Base-by-base conservation (phyloP, 2,329 filamentous ascomycete genomes). In the Hypoxylon sp. region DNA sequence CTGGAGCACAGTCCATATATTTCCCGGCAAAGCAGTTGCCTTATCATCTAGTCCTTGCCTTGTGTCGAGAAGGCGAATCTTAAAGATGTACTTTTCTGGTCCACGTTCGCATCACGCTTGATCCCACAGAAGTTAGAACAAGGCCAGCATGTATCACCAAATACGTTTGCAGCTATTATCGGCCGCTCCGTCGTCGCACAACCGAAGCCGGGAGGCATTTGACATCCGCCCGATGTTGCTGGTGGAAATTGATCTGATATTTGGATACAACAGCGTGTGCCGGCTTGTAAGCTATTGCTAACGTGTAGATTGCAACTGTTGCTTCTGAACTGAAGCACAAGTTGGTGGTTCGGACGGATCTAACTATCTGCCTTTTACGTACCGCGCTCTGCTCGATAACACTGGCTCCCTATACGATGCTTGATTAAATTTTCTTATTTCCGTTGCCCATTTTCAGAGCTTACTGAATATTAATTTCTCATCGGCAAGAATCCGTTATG, bases 51-150 rank as follows among this genome's bases (percentile, higher is more conserved):
- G 22, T 19, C 65, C 65, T 58, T 63, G 50, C 48, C 39, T 61
- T 53, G 57, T 33, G 65, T 72, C 52, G 58, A 60, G 53, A 63
- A 70, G 66, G 65, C 69, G 68, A 71, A 58, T 66, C 33, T 58
- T 53, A 64, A 62, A 59, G 44, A 19, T 42, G 46, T 37, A 26
- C 48, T 52, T 47, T 58, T 37, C 51, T 61, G 37, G 59, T 59
- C 51, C 50, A 55, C 59, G 42, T 57, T 66, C 39, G 51, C 59
- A 70, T 69, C 37, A 61, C 68, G 71, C 74, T 75, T 74, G 71
- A 74, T 74, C 67, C 62, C 69, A 73, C 66, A 69, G 70, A 63
- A 46, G 65, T 66, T 61, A 47, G 59, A 67, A 71, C 65, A 71
- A 69, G 61, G 63, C 24, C 66, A 63, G 59, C 55, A 55, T 64